A percentile compares a stretch with the other conserved stretches of the same genome.
phyloP scores from a whole-genome alignment of 2,329 filamentous ascomycete species.

The Fusarium subglutinans region DNA sequence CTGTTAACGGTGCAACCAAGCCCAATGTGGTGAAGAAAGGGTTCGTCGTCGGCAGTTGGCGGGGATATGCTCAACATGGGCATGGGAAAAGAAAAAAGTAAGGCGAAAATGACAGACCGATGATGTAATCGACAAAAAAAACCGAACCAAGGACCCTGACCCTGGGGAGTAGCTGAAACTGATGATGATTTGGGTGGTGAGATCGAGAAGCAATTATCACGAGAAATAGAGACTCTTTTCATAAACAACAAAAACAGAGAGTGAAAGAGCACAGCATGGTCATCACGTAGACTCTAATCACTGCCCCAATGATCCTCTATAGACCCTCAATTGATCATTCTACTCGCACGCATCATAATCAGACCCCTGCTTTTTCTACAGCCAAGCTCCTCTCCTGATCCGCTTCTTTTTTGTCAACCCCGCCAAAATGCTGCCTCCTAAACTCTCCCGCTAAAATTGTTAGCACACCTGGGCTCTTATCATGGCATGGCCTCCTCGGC shows the following conservation, averaged over 20 bases:
- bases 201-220: background rate
- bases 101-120: slow-evolving; percentile 7
- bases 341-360: background rate
- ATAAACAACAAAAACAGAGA: background rate
- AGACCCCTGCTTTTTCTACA: slow-evolving; percentile 9
- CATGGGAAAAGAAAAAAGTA: slow-evolving; percentile 1
- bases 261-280: background rate
- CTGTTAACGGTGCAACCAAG: slow-evolving; percentile 16
- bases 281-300: background rate
- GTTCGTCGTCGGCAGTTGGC: slow-evolving; percentile 10
- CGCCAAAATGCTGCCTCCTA: slow-evolving; percentile 27
- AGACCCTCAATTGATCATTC: slow-evolving; percentile 18
- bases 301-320: background rate
- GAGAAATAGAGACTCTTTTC: background rate
- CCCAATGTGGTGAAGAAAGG: slow-evolving; percentile 19
- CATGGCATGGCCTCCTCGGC: slow-evolving; percentile 17
- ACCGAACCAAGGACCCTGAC: slow-evolving; percentile 19
- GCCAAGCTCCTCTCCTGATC: slow-evolving; percentile 7
- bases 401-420: slow-evolving; percentile 39
- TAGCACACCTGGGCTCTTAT: slow-evolving; percentile 12
- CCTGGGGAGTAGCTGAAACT: background rate
- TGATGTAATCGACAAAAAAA: slow-evolving; percentile 38
- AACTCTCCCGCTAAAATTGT: slow-evolving; percentile 20
- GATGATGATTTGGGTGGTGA: background rate
- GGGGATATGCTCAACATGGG: background rate